Conservation (phyloP, 495 filamentous ascomycete genomes). For the Xylaria nigripes region DNA sequence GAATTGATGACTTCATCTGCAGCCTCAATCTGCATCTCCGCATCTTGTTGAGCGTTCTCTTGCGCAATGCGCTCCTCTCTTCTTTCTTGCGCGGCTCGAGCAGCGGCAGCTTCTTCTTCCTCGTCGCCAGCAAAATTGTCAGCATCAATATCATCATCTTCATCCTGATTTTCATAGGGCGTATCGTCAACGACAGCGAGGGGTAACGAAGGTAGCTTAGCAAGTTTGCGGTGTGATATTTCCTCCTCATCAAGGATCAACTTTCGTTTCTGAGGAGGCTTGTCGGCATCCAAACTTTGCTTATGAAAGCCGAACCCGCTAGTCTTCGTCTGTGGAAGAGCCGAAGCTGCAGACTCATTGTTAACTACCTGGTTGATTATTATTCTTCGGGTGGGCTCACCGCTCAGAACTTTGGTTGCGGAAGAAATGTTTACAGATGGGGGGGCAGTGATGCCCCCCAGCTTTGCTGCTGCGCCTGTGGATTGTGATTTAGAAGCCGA, state of each 20-base stretch:
- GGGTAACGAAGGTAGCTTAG: slow-evolving; percentile 72
- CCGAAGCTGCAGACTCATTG: slow-evolving; percentile 30
- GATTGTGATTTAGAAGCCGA: slow-evolving; percentile 50
- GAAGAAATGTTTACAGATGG: slow-evolving; percentile 13
- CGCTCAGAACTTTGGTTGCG: slow-evolving; percentile 15
- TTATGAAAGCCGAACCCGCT: slow-evolving; percentile 77
- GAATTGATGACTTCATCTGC: slow-evolving; percentile 29
- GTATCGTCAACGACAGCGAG: slow-evolving; percentile 53
- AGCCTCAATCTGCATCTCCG: slow-evolving; percentile 33
- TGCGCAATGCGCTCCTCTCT: slow-evolving; percentile 41
- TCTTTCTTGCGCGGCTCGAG: slow-evolving; percentile 57
- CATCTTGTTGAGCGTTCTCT: slow-evolving; percentile 47
- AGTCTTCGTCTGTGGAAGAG: slow-evolving; percentile 60
- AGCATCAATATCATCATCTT: slow-evolving; percentile 67
- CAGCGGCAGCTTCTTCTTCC: slow-evolving; percentile 78
- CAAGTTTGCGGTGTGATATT: slow-evolving; percentile 72
- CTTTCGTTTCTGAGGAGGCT: slow-evolving; percentile 58
- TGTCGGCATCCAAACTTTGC: slow-evolving; percentile 57
- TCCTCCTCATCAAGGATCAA: slow-evolving; percentile 86
- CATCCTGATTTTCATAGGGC: slow-evolving; percentile 51
- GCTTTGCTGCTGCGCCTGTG: slow-evolving; percentile 28
- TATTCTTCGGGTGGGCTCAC: slow-evolving; percentile 9
- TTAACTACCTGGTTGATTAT: not conserved
- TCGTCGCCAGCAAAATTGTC: slow-evolving; percentile 71
- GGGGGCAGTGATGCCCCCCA: slow-evolving; percentile 29